phyloP scores from a whole-genome alignment of 331 rosid genomes.

The Pyracantha coccinea region DNA sequence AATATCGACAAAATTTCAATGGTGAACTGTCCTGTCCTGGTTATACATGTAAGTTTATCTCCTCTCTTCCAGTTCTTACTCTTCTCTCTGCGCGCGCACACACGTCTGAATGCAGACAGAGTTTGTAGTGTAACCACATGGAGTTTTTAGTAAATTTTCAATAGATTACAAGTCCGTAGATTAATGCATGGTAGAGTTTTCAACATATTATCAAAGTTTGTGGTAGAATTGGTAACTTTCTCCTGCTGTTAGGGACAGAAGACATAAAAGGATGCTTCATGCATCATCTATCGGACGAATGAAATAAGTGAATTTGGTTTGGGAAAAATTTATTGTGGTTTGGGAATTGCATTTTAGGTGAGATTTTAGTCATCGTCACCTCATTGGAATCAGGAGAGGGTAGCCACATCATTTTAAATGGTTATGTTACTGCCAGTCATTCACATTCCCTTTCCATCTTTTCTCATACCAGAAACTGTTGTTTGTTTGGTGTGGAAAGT shows the following conservation, averaged over 20 bases:
- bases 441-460: neutral
- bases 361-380: neutral
- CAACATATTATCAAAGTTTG: too few relatives aligned
- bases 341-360: neutral
- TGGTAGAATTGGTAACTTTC: too few relatives aligned
- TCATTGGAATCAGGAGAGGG: neutral
- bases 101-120: neutral
- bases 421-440: too few relatives aligned
- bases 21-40: slow-evolving; percentile 77
- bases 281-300: neutral
- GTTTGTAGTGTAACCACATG: neutral
- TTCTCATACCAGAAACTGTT: neutral
- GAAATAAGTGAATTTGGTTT: neutral
- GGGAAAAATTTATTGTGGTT: neutral
- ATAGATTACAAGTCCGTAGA: neutral
- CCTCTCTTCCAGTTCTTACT: neutral
- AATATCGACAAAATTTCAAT: slow-evolving; percentile 68
- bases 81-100: neutral
- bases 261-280: neutral
- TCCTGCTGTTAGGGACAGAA: neutral
- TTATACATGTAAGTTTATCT: slow-evolving; percentile 72
- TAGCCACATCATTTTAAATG: neutral
- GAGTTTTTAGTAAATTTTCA: neutral
- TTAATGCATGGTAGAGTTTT: neutral
- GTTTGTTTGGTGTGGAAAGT: neutral